Conservation (phyloP, 2,329 filamentous ascomycete species). For the Neurospora crassa region DNA sequence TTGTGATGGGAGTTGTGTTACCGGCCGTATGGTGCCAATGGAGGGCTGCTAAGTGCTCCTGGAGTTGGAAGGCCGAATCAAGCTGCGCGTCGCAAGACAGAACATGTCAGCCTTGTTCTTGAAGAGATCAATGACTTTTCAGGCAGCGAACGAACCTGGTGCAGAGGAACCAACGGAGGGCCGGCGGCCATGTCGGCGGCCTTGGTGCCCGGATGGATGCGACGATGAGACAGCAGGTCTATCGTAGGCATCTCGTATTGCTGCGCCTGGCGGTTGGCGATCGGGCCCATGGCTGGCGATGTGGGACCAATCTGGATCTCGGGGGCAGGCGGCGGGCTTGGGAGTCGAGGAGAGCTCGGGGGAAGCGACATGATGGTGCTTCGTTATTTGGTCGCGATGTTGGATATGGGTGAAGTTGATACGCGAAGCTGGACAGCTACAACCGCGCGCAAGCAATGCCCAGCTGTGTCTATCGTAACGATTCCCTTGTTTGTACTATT, state of each 20-base stretch:
- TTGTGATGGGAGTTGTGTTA: conserved; percentile 62
- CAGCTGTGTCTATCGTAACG: neutral
- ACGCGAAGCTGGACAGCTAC: neutral
- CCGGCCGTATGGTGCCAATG: conserved; percentile 69
- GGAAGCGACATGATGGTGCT: conserved; percentile 42
- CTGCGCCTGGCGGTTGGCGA: conserved; percentile 45
- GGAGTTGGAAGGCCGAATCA: conserved; percentile 92
- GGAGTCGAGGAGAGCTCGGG: conserved; percentile 81
- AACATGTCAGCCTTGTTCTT: conserved; percentile 7
- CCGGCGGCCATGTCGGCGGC: conserved; percentile 89
- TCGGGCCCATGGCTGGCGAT: conserved; percentile 55
- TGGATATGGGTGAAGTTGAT: neutral
- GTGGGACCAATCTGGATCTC: conserved; percentile 74
- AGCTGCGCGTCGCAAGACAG: conserved; percentile 46
- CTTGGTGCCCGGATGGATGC: conserved; percentile 87
- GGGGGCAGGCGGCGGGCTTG: conserved; percentile 86
- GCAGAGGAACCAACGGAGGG: conserved; percentile 75
- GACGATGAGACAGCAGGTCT: conserved; percentile 66
- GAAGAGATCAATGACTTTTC: neutral
- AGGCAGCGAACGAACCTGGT: conserved; percentile 51
- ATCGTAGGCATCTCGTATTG: conserved; percentile 54
- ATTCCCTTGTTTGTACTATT: neutral
- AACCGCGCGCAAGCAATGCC: neutral
- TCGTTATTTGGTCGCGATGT: neutral
- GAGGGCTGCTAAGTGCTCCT: conserved; percentile 90